phyloP scores from a whole-genome alignment of 306 rosid genomes.

The Malus sieversii region DNA sequence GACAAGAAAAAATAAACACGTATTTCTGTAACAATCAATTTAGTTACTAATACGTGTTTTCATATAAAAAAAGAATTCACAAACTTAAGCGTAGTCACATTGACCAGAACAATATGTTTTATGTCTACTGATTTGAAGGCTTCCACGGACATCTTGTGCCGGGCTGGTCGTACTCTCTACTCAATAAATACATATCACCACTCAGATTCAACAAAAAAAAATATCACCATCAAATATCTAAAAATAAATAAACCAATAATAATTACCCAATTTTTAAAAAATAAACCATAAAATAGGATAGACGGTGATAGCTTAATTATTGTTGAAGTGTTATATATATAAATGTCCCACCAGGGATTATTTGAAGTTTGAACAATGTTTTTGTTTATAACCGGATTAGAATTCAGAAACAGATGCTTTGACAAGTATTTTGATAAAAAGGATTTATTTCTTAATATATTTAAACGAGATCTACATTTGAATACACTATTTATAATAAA shows the following conservation, averaged over 20 bases:
- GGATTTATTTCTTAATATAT: rapidly evolving
- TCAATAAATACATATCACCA: neutral
- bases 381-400: too few relatives aligned
- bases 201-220: too few relatives aligned
- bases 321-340: neutral
- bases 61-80: too few relatives aligned
- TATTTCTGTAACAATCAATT: neutral
- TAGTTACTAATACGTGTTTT: too few relatives aligned
- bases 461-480: too few relatives aligned
- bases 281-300: neutral
- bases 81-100: rapidly evolving
- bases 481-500: too few relatives aligned
- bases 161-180: neutral
- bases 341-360: slow-evolving; percentile 3
- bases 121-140: slow-evolving; percentile 12
- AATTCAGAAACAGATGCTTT: too few relatives aligned
- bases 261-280: neutral
- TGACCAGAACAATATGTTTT: too few relatives aligned
- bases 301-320: too few relatives aligned
- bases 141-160: slow-evolving; percentile 25
- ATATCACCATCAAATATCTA: neutral
- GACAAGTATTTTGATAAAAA: too few relatives aligned
- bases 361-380: neutral
- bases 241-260: neutral
- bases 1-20: too few relatives aligned